Percentiles rank a stretch among this genome's conserved stretches.
Evolutionary conservation across 2,329 filamentous ascomycete genomes (phyloP).

Genomic region (Macrophomina pseudophaseolina): DNA sequence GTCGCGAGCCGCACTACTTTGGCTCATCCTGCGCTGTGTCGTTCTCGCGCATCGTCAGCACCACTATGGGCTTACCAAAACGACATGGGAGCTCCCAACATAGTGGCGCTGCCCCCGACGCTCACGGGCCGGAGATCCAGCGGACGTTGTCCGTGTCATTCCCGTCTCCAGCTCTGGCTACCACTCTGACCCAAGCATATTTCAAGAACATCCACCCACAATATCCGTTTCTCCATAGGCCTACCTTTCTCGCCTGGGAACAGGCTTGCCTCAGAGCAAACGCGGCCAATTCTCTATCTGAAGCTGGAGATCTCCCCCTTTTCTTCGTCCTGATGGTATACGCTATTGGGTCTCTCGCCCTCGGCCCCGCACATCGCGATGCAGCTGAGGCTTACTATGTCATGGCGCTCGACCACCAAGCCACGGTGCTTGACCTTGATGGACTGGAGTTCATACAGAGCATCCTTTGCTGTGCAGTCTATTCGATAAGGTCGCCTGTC

Average conservation of each 20-base stretch:
- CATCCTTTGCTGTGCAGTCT: constrained; percentile 36
- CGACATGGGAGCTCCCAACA: constrained; percentile 8
- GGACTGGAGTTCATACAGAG: constrained; percentile 35
- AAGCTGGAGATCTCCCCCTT: constrained; percentile 17
- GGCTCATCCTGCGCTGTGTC: constrained; percentile 44
- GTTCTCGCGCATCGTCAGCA: constrained; percentile 38
- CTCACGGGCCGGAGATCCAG: not conserved
- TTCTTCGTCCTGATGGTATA: constrained; percentile 32
- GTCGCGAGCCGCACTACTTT: constrained; percentile 46
- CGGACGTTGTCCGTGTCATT: not conserved
- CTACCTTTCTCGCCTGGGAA: constrained; percentile 42
- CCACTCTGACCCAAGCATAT: constrained; percentile 39
- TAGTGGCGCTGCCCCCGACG: not conserved
- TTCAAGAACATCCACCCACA: constrained; percentile 47
- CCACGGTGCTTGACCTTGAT: constrained; percentile 33
- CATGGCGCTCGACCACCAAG: constrained; percentile 29
- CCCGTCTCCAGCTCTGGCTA: not conserved
- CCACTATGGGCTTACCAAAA: constrained; percentile 32
- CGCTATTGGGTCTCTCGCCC: constrained; percentile 33
- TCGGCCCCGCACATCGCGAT: constrained; percentile 28
- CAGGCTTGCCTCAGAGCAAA: constrained; percentile 31
- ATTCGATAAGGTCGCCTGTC: constrained; percentile 34
- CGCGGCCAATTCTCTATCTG: not conserved
- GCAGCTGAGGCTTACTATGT: constrained; percentile 31
- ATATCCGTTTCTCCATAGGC: constrained; percentile 46